phyloP scores from a whole-genome alignment of 2,329 filamentous ascomycete species.

The Ascochyta fabae region DNA sequence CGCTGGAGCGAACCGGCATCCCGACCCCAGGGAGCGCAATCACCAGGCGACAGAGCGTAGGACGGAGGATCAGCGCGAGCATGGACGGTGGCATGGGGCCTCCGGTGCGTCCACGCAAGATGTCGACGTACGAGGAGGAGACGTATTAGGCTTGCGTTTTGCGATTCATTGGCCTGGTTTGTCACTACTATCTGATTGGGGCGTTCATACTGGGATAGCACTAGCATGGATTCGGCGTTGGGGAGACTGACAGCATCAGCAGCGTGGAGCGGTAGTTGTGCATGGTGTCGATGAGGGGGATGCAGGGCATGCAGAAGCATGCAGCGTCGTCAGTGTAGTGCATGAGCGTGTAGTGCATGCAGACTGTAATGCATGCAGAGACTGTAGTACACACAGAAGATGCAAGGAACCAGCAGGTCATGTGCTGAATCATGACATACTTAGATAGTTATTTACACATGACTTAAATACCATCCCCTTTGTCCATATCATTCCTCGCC shows the following conservation, averaged over 20 bases:
- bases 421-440: slow-evolving; percentile 14
- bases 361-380: too few relatives aligned
- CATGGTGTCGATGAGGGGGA: too few relatives aligned
- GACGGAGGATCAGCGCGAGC: slow-evolving; percentile 48
- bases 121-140: slow-evolving; percentile 61
- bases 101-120: slow-evolving; percentile 56
- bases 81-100: slow-evolving; percentile 55
- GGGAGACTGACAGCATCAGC: too few relatives aligned
- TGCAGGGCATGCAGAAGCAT: too few relatives aligned
- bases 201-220: not conserved
- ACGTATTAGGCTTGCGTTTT: slow-evolving; percentile 53
- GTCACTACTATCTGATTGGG: not conserved
- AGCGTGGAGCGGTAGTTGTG: not conserved
- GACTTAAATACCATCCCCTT: slow-evolving; percentile 39
- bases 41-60: slow-evolving; percentile 60
- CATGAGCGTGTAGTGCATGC: too few relatives aligned
- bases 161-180: not conserved
- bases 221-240: slow-evolving; percentile 17
- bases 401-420: slow-evolving; percentile 12
- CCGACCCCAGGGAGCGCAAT: slow-evolving; percentile 56
- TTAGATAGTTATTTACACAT: slow-evolving; percentile 30
- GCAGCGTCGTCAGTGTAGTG: too few relatives aligned
- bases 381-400: too few relatives aligned
- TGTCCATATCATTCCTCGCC: slow-evolving; percentile 18
- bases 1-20: slow-evolving; percentile 56